Percentiles rank a stretch among this genome's conserved stretches.
phyloP scores from a whole-genome alignment of 345 rosid genomes.

The Rhizophora apiculata region DNA sequence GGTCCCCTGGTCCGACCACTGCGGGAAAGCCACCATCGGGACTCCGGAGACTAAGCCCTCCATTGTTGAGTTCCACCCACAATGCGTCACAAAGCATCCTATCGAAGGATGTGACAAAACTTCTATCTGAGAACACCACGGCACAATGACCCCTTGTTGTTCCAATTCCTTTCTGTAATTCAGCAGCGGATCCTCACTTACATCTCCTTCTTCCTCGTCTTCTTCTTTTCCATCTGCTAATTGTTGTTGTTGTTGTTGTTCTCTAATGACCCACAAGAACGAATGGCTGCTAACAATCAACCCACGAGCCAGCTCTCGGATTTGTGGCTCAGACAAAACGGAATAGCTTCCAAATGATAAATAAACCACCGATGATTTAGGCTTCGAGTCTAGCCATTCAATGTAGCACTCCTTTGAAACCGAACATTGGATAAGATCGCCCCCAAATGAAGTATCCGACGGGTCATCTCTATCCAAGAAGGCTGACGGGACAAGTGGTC shows the following conservation, averaged over 20 bases:
- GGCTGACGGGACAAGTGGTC: conserved; percentile 11
- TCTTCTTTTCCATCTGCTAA: conserved; percentile 23
- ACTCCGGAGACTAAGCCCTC: conserved; percentile 15
- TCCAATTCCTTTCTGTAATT: neutral
- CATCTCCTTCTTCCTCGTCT: conserved; percentile 21
- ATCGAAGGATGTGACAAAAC: conserved; percentile 4
- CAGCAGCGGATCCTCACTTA: conserved; percentile 9
- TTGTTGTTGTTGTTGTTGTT: neutral
- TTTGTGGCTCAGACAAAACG: conserved; percentile 39
- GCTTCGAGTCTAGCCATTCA: conserved; percentile 44
- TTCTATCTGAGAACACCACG: conserved; percentile 18
- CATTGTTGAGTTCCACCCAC: conserved; percentile 18
- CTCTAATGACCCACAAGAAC: conserved; percentile 57
- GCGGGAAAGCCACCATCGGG: conserved; percentile 19
- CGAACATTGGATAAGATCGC: conserved; percentile 24
- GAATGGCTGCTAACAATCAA: conserved; percentile 31
- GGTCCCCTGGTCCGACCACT: conserved; percentile 8
- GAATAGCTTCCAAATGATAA: conserved; percentile 56
- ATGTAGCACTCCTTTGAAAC: conserved; percentile 22
- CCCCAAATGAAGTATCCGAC: conserved; percentile 27
- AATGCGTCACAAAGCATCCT: conserved; percentile 14
- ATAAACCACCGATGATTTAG: conserved; percentile 35
- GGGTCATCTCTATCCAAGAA: conserved; percentile 22
- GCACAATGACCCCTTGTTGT: conserved; percentile 9
- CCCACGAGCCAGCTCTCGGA: conserved; percentile 44